Evolutionary conservation across 768 basidiomycete species (phyloP), one percentile per base, ranked within the genome.

Genomic region (Cyclocybe aegerita): DNA sequence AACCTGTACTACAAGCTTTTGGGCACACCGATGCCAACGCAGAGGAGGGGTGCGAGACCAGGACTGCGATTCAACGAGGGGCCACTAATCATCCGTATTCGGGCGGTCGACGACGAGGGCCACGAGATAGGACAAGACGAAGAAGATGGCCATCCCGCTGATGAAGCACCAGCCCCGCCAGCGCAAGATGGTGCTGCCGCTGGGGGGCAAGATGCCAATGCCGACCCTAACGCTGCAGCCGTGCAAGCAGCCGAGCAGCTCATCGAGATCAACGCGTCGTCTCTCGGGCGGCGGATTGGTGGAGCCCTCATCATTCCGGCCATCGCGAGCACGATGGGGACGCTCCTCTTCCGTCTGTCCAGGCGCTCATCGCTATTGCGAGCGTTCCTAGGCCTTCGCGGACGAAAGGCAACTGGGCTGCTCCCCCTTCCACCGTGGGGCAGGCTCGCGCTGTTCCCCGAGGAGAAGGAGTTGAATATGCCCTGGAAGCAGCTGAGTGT

Each of bases 251-350:
- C 83, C 1, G 79, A 83, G 56, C 78, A 80, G 53, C 77, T 80
- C 37, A 77, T 87, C 46, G 75, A 78, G 37, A 68, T 83, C 56
- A 79, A 80, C 14, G 75, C 79, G 12, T 71, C 79, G 12, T 82
- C 85, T 0, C 60, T 89, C 3, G 88, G 88, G 1, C 79, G 87
- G 9, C 70, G 80, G 58, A 65, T 91, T 41, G 85, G 83, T 15
- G 87, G 88, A 3, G 86, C 88, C 0, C 67, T 91, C 12, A 68
- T 85, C 50, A 73, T 87, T 44, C 89, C 89, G 0, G 76, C 77
- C 7, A 80, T 91, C 55, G 78, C 89, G 15, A 81, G 70, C 41
- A 57, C 72, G 40, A 87, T 88, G 86, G 89, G 89, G 0, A 60
- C 68, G 8, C 54, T 87, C 10, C 73, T 91, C 3, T 67, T 80